phyloP scores from a whole-genome alignment of 1,139 yeast species.

The Torulaspora globosa region DNA sequence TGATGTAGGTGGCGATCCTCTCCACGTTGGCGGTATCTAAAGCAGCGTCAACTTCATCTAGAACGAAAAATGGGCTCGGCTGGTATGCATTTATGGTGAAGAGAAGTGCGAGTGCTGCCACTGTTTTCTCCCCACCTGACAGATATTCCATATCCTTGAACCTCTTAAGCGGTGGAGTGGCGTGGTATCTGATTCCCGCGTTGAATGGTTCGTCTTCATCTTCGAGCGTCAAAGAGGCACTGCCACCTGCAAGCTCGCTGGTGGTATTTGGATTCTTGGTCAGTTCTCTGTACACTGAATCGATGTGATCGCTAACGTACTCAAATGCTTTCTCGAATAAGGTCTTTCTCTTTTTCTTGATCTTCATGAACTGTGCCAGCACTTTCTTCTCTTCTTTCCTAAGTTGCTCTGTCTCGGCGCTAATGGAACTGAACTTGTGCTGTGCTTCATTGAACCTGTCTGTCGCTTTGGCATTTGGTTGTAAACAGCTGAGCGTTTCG shows the following conservation, averaged over 20 bases:
- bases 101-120: conserved; percentile 88
- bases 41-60: conserved; percentile 98
- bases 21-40: conserved; percentile 85
- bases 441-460: conserved; percentile 74
- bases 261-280: conserved; percentile 53
- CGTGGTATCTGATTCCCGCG: conserved; percentile 83
- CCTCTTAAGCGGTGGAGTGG: conserved; percentile 95
- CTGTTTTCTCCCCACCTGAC: conserved; percentile 96
- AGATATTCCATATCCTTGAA: conserved; percentile 89
- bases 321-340: conserved; percentile 68
- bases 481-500: conserved; percentile 55
- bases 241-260: conserved; percentile 79
- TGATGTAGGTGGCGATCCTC: conserved; percentile 78
- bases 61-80: conserved; percentile 92
- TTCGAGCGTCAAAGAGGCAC: conserved; percentile 82
- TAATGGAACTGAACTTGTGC: conserved; percentile 54
- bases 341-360: conserved; percentile 58
- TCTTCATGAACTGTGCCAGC: conserved; percentile 53
- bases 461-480: conserved; percentile 77
- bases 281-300: conserved; percentile 78
- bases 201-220: conserved; percentile 87
- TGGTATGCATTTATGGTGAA: conserved; percentile 89
- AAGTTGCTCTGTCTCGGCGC: conserved; percentile 59
- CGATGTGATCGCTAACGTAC: conserved; percentile 70
- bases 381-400: conserved; percentile 59